Evolutionary conservation across 257 asterid genomes (phyloP), one percentile per base, ranked within the genome.

Genomic region (Fraxinus pennsylvanica): DNA sequence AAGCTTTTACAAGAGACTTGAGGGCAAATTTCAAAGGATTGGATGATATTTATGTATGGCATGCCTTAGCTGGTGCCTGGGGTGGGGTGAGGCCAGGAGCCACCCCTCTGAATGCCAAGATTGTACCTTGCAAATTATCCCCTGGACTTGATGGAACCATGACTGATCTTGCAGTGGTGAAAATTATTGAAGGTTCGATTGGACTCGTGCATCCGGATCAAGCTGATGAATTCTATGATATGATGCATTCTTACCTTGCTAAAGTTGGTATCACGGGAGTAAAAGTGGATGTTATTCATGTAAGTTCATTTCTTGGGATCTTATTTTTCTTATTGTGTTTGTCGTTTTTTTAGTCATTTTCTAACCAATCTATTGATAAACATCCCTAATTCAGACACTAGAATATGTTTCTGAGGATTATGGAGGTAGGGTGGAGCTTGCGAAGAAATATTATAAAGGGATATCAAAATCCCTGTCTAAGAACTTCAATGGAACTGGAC

Each of bases 401-500:
- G 83, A 80, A 74, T 80, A 80, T 52, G 52, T 81, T 19, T 73
- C 63, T 9, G 82, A 81, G 73, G 79, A 81, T 27, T 81, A 81
- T 59, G 85, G 85, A 68, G 85, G 85, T 10, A 73, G 85, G 59
- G 76, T 81, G 47, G 79, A 77, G 39, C 85, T 81, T 43, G 82
- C 85, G 32, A 81, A 78, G 77, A 76, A 79, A 39, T 81, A 81
- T 75, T 81, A 81, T 3, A 69, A 68, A 2, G 85, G 82, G 25
- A 6, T 81, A 19, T 81, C 85, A 8, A 68, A 72, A 71, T 81
- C 85, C 27, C 82, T 81, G 9, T 76, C 74, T 8, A 81, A 81
- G 77, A 81, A 81, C 74, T 81, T 81, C 85, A 81, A 21, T n/a
- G 85, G 85, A 29, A 50, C 79, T 25, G 85, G 82, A 39, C 82